Evolutionary conservation across 306 rosid genomes (phyloP).

Genomic region (Abrus precatorius): DNA sequence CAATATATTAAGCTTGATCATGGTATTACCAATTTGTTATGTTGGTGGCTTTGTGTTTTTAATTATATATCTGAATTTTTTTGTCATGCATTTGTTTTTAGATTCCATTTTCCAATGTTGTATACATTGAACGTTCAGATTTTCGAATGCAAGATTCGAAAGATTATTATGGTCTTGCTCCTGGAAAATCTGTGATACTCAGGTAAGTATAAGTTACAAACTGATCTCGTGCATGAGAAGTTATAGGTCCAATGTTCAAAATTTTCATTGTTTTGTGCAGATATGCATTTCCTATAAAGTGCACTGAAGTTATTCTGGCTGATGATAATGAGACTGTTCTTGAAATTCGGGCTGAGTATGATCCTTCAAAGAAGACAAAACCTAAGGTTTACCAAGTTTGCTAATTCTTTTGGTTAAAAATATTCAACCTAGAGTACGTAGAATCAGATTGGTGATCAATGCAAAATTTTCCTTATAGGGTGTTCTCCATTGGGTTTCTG

Average conservation of each 20-base stretch:
- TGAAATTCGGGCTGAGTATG: slow-evolving; percentile 91
- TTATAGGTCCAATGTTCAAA: slow-evolving; percentile 17
- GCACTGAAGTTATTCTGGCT: slow-evolving; percentile 85
- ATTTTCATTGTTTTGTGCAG: slow-evolving; percentile 54
- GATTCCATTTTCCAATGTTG: slow-evolving; percentile 84
- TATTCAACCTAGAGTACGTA: slow-evolving; percentile 30
- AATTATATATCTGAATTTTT: slow-evolving; percentile 30
- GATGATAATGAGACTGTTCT: slow-evolving; percentile 86
- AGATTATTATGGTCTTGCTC: slow-evolving; percentile 97
- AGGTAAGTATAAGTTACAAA: slow-evolving; percentile 59
- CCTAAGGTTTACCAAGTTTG: slow-evolving; percentile 75
- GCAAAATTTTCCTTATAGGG: slow-evolving; percentile 60
- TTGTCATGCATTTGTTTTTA: slow-evolving; percentile 42
- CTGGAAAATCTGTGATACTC: slow-evolving; percentile 92
- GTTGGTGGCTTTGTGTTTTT: slow-evolving; percentile 4
- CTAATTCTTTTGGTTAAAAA: slow-evolving; percentile 29
- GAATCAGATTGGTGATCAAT: slow-evolving; percentile 39
- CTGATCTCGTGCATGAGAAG: slow-evolving; percentile 31
- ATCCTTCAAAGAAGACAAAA: slow-evolving; percentile 89
- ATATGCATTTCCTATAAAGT: slow-evolving; percentile 94
- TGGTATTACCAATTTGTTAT: background rate
- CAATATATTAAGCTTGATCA: slow-evolving; percentile 7
- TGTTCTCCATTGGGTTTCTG: slow-evolving; percentile 94
- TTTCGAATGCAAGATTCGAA: slow-evolving; percentile 94
- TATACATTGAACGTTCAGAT: slow-evolving; percentile 90